Evolutionary conservation across 768 basidiomycete species (phyloP), one percentile per base, ranked within the genome.

Genomic region (Leucocoprinus sp.): DNA sequence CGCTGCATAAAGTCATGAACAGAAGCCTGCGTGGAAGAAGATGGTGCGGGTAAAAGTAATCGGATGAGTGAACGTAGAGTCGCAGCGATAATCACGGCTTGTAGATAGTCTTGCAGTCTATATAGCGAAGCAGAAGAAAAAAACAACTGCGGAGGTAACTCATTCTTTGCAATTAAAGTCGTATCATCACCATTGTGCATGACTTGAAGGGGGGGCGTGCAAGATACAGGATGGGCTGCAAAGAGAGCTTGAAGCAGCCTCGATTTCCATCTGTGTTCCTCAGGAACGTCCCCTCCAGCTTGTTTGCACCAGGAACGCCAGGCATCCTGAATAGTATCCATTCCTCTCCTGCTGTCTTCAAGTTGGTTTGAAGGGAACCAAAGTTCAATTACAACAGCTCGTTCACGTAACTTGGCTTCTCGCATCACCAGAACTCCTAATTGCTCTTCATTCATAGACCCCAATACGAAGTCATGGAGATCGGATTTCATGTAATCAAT

Each of bases 401-500:
- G 68, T 60, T 86, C 84, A 37, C 67, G 66, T 8, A 55, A 53
- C 48, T 65, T 73, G 1, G 83, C 81, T 52, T 83, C 73, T 24
- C 70, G 68, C 5, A 59, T 57, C 23, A 86, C 60, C 11, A 77
- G 55, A 3, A 59, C 64, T 15, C 57, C 60, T 19, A 85, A 67
- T 43, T 88, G 75, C 28, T 64, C 56, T 54, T 88, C 85, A 18
- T 74, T 69, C 80, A 86, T 82, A 28, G 67, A 67, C 15, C 81
- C 82, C 1, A 85, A 56, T 8, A 83, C 65, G 38, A 82, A 76
- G 45, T 78, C 70, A 8, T 78, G 80, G 27, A 87, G 66, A 54
- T 87, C 85, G 22, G 72, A 64, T 56, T 78, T 82, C 80, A 88
- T 82, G n/a, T 65, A 60, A 33, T 82, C 76, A 0, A 75, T 61